Percentiles rank a stretch among this genome's conserved stretches.
Conservation (phyloP, 305 asterid species). For the Fraxinus ornus region DNA sequence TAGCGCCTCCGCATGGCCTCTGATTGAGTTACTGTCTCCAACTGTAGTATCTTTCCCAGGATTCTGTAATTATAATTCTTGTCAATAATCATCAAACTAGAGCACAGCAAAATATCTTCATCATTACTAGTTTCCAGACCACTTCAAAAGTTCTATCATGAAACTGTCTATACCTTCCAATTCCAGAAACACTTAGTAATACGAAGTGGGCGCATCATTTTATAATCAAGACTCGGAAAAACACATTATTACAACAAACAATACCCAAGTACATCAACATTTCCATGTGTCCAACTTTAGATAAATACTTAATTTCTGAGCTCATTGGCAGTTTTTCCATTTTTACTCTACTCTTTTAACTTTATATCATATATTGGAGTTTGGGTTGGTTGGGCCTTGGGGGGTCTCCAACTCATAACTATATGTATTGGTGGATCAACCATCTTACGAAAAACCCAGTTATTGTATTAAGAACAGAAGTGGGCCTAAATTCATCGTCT, state of each 20-base stretch:
- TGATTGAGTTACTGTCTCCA: slow-evolving; percentile 84
- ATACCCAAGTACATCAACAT: neutral
- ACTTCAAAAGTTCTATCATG: neutral
- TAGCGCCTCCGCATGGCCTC: slow-evolving; percentile 88
- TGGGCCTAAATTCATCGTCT: neutral
- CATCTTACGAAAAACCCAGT: neutral
- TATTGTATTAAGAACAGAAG: neutral
- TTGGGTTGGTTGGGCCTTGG: neutral
- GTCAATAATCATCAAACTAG: slow-evolving; percentile 20
- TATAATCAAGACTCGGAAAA: neutral
- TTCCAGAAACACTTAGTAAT: neutral
- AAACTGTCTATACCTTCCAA: neutral
- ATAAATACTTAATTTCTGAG: neutral
- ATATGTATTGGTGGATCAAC: neutral
- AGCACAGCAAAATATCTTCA: neutral
- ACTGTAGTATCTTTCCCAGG: slow-evolving; percentile 74
- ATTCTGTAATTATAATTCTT: slow-evolving; percentile 52
- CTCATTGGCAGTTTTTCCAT: neutral
- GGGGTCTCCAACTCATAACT: neutral
- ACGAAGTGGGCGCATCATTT: neutral
- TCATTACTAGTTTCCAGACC: neutral
- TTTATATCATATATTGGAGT: neutral
- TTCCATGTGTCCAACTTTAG: neutral
- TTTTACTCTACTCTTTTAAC: neutral
- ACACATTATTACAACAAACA: neutral